Conservation (phyloP, 495 filamentous ascomycete genomes). For the Talaromyces adpressus region DNA sequence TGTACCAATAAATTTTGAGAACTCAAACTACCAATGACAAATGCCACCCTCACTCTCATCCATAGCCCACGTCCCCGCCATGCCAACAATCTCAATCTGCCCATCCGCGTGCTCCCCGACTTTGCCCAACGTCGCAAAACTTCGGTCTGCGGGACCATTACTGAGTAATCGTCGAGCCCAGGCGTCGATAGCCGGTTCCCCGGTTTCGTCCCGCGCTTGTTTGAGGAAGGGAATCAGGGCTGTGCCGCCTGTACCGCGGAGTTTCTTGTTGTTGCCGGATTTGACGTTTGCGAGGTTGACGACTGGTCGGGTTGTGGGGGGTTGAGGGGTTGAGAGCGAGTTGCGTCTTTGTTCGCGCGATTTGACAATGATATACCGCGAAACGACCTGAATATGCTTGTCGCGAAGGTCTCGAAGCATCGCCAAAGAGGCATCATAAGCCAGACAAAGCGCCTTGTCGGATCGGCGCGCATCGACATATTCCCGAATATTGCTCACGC, state of each 20-base stretch:
- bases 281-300: constrained; percentile 62
- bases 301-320: constrained; percentile 11
- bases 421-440: constrained; percentile 85
- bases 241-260: constrained; percentile 89
- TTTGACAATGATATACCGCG: constrained; percentile 82
- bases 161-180: constrained; percentile 75
- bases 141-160: constrained; percentile 34
- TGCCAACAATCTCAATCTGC: constrained; percentile 63
- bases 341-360: constrained; percentile 47
- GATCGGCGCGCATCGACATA: constrained; percentile 63
- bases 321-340: constrained; percentile 32
- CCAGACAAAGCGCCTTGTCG: constrained; percentile 61
- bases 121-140: constrained; percentile 52
- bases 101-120: constrained; percentile 55
- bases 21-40: constrained; percentile 48
- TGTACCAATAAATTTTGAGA: too few species aligned
- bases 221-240: constrained; percentile 90
- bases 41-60: constrained; percentile 76
- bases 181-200: constrained; percentile 79
- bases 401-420: constrained; percentile 88
- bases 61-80: constrained; percentile 80
- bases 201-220: constrained; percentile 91
- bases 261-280: constrained; percentile 47
- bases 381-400: constrained; percentile 94
- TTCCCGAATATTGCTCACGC: constrained; percentile 79